A percentile compares a stretch with the other conserved stretches of the same genome.
phyloP scores from a whole-genome alignment of 164 flowering plant species.

The grape (Vitis vinifera) region DNA sequence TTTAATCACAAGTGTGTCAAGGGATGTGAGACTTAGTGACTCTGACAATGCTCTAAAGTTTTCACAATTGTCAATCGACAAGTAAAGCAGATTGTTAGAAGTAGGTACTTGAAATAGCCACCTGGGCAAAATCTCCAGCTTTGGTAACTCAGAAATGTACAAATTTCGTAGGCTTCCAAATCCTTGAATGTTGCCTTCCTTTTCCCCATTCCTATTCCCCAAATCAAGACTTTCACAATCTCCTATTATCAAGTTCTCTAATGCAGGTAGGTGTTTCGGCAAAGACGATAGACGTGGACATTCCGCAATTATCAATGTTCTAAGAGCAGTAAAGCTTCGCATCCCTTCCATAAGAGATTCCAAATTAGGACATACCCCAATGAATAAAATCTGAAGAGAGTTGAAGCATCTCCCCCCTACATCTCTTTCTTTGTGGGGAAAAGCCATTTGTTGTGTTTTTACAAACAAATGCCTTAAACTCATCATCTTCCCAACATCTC shows the following conservation, averaged over 20 bases:
- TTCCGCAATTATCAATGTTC: no score
- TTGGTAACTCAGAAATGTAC: accelerated
- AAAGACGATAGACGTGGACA: background rate
- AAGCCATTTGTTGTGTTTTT: background rate
- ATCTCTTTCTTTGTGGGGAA: background rate
- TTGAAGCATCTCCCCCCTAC: background rate
- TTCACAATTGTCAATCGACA: no score
- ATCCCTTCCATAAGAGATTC: no score
- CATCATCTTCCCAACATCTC: background rate
- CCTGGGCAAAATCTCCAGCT: no score
- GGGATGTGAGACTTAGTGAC: background rate
- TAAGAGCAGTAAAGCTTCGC: no score
- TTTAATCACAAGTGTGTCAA: background rate
- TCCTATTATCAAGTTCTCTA: background rate
- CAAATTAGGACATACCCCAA: background rate
- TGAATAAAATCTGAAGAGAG: background rate
- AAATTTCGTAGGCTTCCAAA: no score
- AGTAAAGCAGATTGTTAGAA: no score
- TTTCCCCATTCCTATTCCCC: background rate
- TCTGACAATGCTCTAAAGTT: background rate
- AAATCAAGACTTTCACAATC: background rate
- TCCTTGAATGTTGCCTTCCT: no score
- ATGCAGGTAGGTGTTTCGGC: background rate
- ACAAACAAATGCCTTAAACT: background rate
- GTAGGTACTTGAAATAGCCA: no score